Percentiles rank a stretch among this genome's conserved stretches.
phyloP scores from a whole-genome alignment of 1,284 basidiomycete species.

The Marasmius fiardii region DNA sequence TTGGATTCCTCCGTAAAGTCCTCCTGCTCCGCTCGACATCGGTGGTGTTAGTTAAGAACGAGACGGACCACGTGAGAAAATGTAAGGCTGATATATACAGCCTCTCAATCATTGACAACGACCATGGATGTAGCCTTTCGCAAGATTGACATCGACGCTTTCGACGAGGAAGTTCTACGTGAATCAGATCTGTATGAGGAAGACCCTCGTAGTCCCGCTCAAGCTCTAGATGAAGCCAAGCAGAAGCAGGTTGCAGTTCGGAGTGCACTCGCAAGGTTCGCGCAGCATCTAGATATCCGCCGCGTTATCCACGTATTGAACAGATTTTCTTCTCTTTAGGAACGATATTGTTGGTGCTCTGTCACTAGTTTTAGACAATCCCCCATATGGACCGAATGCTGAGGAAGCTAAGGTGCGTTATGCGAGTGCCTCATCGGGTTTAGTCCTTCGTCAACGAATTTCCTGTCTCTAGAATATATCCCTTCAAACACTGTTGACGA shows the following conservation, averaged over 20 bases:
- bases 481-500: slow-evolving; percentile 83
- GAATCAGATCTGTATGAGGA: slow-evolving; percentile 86
- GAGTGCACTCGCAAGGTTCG: slow-evolving; percentile 70
- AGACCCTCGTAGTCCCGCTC: slow-evolving; percentile 77
- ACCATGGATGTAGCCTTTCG: slow-evolving; percentile 78
- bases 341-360: slow-evolving; percentile 78
- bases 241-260: slow-evolving; percentile 74
- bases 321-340: slow-evolving; percentile 23
- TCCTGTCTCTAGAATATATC: slow-evolving; percentile 62
- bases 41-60: background rate
- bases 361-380: slow-evolving; percentile 63
- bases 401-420: slow-evolving; percentile 84
- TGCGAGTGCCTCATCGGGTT: background rate
- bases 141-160: slow-evolving; percentile 93
- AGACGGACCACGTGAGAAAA: slow-evolving; percentile 4
- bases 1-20: slow-evolving; percentile 78
- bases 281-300: slow-evolving; percentile 10
- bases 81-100: background rate
- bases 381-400: slow-evolving; percentile 82
- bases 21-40: slow-evolving; percentile 75
- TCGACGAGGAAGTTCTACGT: slow-evolving; percentile 88
- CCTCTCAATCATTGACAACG: slow-evolving; percentile 11
- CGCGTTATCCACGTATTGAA: background rate
- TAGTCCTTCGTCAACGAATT: background rate
- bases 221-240: slow-evolving; percentile 75